These are phyloP conservation scores for Encephalitozoon hellem DNA, from an alignment of 371 early-diverging fungal genomes.

Conservation along the genomic window DNA sequence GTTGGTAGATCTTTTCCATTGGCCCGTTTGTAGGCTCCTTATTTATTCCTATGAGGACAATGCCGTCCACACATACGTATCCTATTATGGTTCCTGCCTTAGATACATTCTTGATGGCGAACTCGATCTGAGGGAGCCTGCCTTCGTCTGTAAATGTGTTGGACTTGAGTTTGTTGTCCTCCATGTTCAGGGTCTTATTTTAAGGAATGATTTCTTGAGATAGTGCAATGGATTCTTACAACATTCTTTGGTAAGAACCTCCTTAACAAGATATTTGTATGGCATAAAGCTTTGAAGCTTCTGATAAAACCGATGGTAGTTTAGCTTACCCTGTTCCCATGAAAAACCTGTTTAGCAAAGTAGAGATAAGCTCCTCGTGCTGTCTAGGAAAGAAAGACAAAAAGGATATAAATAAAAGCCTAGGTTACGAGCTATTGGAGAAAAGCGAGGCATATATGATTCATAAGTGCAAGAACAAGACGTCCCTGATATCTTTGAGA, in stretches of 20 bases:
- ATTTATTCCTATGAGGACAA: conserved; percentile 90
- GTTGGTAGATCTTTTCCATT: conserved; percentile 81
- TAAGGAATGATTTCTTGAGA: neutral
- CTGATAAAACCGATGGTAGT: neutral
- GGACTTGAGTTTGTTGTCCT: conserved; percentile 34
- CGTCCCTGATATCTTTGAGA: conserved; percentile 12
- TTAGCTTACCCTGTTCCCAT: conserved; percentile 8
- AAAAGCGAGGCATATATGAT: conserved; percentile 36
- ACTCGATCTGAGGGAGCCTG: conserved; percentile 93
- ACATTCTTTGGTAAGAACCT: neutral
- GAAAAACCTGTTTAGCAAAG: conserved; percentile 32
- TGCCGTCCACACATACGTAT: conserved; percentile 73
- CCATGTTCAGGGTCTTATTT: conserved; percentile 28
- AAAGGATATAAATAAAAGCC: conserved; percentile 34
- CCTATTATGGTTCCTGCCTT: conserved; percentile 91
- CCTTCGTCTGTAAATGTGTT: conserved; percentile 66
- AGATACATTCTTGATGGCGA: conserved; percentile 97
- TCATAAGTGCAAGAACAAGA: conserved; percentile 28
- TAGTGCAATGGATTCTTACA: neutral
- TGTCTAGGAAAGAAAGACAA: conserved; percentile 48
- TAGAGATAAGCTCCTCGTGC: conserved; percentile 6
- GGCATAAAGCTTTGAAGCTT: neutral
- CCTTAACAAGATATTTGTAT: neutral
- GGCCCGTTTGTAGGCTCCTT: conserved; percentile 65
- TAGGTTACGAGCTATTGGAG: conserved; percentile 13